Conservation (phyloP, 2,329 filamentous ascomycete genomes). For the Alternaria triticina region DNA sequence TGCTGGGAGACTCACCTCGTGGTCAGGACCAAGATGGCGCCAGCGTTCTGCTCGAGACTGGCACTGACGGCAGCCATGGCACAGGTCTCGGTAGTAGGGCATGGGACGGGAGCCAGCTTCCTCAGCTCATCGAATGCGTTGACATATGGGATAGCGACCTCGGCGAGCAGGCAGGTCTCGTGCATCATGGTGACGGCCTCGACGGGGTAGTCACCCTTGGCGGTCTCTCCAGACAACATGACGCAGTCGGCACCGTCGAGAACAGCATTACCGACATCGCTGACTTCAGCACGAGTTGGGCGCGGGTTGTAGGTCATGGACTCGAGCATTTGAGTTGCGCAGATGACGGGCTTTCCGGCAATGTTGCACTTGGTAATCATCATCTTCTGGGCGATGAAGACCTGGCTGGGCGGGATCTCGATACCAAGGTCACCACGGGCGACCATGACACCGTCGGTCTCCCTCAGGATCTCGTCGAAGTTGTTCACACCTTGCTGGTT, state of each 20-base stretch:
- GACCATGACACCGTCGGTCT: slow-evolving; percentile 99
- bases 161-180: slow-evolving; percentile 93
- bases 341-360: slow-evolving; percentile 97
- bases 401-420: slow-evolving; percentile 97
- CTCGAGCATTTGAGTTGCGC: slow-evolving; percentile 99
- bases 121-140: slow-evolving; percentile 96
- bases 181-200: slow-evolving; percentile 98
- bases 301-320: slow-evolving; percentile 99
- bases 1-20: slow-evolving; percentile 67
- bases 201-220: slow-evolving; percentile 93
- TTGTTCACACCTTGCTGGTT: slow-evolving; percentile 99
- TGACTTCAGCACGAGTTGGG: slow-evolving; percentile 96
- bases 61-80: slow-evolving; percentile 97
- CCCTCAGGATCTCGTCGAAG: slow-evolving; percentile 93
- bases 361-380: slow-evolving; percentile 99
- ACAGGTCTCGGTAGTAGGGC: slow-evolving; percentile 88
- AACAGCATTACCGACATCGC: slow-evolving; percentile 96
- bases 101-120: slow-evolving; percentile 80
- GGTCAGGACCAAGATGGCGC: slow-evolving; percentile 93
- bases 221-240: slow-evolving; percentile 99
- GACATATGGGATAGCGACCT: slow-evolving; percentile 97
- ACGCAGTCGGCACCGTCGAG: slow-evolving; percentile 98
- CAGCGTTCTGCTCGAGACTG: slow-evolving; percentile 93
- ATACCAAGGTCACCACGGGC: slow-evolving; percentile 98
- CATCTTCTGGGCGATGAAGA: slow-evolving; percentile 99